These are phyloP conservation scores for Aspergillus carlsbadensis DNA, from an alignment of 495 filamentous ascomycete genomes.

Conservation along the genomic window DNA sequence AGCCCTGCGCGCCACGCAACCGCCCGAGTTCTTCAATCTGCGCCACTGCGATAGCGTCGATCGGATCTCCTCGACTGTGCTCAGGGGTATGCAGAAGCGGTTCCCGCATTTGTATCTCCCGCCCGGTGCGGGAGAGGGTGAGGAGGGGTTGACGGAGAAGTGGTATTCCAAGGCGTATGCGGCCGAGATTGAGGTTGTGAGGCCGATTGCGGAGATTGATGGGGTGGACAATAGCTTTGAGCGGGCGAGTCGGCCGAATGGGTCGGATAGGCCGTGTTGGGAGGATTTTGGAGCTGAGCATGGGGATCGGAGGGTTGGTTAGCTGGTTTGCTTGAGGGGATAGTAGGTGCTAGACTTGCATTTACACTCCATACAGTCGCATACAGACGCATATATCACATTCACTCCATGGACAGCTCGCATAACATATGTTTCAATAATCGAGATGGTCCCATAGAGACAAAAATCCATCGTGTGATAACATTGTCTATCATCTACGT, in stretches of 20 bases:
- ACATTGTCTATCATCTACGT: too few species aligned
- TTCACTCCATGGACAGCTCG: too few species aligned
- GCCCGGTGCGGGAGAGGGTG: conserved; percentile 13
- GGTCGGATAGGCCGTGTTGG: conserved; percentile 35
- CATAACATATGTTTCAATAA: too few species aligned
- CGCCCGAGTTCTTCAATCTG: conserved; percentile 60
- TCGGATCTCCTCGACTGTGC: conserved; percentile 63
- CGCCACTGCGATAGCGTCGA: conserved; percentile 72
- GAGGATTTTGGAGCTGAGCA: conserved; percentile 32
- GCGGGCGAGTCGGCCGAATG: conserved; percentile 44
- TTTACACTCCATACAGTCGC: too few species aligned
- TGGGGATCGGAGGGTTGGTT: conserved; percentile 22
- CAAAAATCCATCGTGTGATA: too few species aligned
- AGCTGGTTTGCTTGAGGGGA: background rate
- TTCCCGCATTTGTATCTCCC: conserved; percentile 40
- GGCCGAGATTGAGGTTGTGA: conserved; percentile 42
- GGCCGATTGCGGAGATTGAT: conserved; percentile 35
- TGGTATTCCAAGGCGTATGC: conserved; percentile 42
- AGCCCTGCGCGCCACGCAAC: conserved; percentile 52
- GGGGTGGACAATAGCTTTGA: conserved; percentile 43
- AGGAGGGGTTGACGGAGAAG: conserved; percentile 35
- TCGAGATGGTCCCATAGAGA: too few species aligned
- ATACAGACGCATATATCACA: too few species aligned
- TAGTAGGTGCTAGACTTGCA: background rate
- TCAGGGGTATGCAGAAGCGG: conserved; percentile 57